These are phyloP conservation scores for Phytophthora agathidicida DNA, from an alignment of 352 stramenopile species.

Conservation along the genomic window DNA sequence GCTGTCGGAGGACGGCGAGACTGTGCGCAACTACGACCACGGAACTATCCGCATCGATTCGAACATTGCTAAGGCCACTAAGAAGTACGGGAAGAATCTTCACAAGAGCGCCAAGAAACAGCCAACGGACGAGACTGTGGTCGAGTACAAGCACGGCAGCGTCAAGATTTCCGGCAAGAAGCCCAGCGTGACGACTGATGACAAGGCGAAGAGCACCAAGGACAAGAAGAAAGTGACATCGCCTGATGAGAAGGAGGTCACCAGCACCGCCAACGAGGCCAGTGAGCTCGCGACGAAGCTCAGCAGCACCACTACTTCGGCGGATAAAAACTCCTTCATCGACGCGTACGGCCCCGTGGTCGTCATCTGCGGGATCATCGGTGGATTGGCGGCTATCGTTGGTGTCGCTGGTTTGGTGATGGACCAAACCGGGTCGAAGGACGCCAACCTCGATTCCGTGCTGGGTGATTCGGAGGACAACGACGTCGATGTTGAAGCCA, in stretches of 20 bases:
- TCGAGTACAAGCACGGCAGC: slow-evolving; percentile 58
- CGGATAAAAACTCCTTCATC: slow-evolving; percentile 42
- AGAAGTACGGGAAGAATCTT: slow-evolving; percentile 28
- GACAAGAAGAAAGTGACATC: slow-evolving; percentile 15
- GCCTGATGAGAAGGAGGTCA: slow-evolving; percentile 31
- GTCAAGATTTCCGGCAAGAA: slow-evolving; percentile 48
- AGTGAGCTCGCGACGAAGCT: slow-evolving; percentile 69
- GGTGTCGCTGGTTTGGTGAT: slow-evolving; percentile 66
- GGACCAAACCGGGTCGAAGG: slow-evolving; percentile 30
- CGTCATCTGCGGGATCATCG: slow-evolving; percentile 71
- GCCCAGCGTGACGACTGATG: neutral
- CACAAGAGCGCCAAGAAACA: slow-evolving; percentile 19
- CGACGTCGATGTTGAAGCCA: slow-evolving; percentile 68
- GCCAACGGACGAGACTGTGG: slow-evolving; percentile 44
- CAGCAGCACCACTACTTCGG: slow-evolving; percentile 30
- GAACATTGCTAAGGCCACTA: slow-evolving; percentile 23
- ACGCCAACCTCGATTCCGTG: slow-evolving; percentile 44
- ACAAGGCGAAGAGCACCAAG: slow-evolving; percentile 10
- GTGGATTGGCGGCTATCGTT: slow-evolving; percentile 66
- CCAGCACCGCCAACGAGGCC: slow-evolving; percentile 35
- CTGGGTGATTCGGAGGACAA: slow-evolving; percentile 39
- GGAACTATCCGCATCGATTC: slow-evolving; percentile 39
- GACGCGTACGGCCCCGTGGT: slow-evolving; percentile 54
- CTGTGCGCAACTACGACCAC: slow-evolving; percentile 40
- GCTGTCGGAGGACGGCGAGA: slow-evolving; percentile 24